These are phyloP conservation scores for Talaromyces sp. DNA, from an alignment of 2,329 filamentous ascomycete species.

Conservation along the genomic window DNA sequence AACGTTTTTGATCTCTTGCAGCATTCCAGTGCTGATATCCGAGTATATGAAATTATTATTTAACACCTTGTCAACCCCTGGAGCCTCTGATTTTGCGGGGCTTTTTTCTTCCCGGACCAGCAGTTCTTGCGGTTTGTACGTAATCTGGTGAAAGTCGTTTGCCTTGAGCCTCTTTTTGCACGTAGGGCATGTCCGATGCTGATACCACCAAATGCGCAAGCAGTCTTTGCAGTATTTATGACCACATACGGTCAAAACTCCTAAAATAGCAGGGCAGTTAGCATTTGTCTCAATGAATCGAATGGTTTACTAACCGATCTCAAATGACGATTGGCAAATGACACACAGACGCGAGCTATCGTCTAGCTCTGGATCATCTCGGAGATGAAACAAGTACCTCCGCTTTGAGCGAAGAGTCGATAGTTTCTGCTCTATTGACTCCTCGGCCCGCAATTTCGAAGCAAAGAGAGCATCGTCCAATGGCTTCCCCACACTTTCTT, in stretches of 20 bases:
- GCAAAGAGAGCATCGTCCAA: conserved; percentile 48
- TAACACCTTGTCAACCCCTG: conserved; percentile 21
- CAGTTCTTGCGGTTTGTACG: conserved; percentile 70
- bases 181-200: conserved; percentile 71
- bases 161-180: conserved; percentile 67
- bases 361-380: conserved; percentile 57
- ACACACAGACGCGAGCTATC: conserved; percentile 66
- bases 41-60: conserved; percentile 63
- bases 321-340: conserved; percentile 75
- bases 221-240: conserved; percentile 92
- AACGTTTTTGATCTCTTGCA: conserved; percentile 76
- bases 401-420: conserved; percentile 64
- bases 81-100: conserved; percentile 18
- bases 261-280: conserved; percentile 16
- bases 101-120: conserved; percentile 56
- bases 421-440: conserved; percentile 53
- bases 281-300: neutral
- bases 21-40: conserved; percentile 63
- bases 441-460: conserved; percentile 42
- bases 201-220: conserved; percentile 69
- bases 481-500: conserved; percentile 50
- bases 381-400: conserved; percentile 63
- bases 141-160: conserved; percentile 77
- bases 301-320: conserved; percentile 61
- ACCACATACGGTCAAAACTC: conserved; percentile 67